A percentile compares a stretch with the other conserved stretches of the same genome.
Evolutionary conservation across 177 flowering plant genomes (phyloP).

Genomic region (Telopea speciosissima): DNA sequence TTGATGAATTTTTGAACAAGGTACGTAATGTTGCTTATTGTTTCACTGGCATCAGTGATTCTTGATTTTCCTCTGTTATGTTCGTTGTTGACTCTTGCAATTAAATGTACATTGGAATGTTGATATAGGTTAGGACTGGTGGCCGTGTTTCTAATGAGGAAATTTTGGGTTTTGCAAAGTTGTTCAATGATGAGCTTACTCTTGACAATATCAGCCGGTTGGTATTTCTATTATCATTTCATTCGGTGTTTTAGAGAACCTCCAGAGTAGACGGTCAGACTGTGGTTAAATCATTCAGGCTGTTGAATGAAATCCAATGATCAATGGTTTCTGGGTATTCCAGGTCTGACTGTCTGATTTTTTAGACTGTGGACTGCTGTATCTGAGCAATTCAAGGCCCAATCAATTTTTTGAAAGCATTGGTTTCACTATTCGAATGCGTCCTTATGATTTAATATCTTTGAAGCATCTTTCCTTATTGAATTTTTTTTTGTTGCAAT

Average conservation of each 20-base stretch:
- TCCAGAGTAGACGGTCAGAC: too few relatives aligned
- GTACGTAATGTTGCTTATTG: conserved; percentile 21
- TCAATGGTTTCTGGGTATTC: too few relatives aligned
- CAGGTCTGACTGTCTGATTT: too few relatives aligned
- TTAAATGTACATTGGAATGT: not conserved
- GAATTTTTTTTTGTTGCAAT: not conserved
- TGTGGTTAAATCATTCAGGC: too few relatives aligned
- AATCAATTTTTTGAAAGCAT: too few relatives aligned
- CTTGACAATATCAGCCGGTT: conserved; percentile 94
- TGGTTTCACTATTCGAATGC: not conserved
- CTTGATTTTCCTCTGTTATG: not conserved
- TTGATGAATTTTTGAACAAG: conserved; percentile 78
- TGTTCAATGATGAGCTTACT: conserved; percentile 92
- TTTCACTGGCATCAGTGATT: not conserved
- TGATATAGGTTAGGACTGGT: conserved; percentile 66
- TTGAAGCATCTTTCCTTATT: not conserved
- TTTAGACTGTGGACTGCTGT: too few relatives aligned
- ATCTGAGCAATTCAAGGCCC: too few relatives aligned
- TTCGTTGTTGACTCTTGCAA: conserved; percentile 1
- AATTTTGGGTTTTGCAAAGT: conserved; percentile 82
- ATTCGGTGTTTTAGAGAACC: too few relatives aligned
- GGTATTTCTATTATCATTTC: not conserved
- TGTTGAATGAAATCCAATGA: too few relatives aligned
- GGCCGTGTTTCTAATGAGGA: conserved; percentile 71
- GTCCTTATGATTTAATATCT: not conserved